Evolutionary conservation across 2,329 filamentous ascomycete species (phyloP).

Genomic region (Talaromyces sp.): DNA sequence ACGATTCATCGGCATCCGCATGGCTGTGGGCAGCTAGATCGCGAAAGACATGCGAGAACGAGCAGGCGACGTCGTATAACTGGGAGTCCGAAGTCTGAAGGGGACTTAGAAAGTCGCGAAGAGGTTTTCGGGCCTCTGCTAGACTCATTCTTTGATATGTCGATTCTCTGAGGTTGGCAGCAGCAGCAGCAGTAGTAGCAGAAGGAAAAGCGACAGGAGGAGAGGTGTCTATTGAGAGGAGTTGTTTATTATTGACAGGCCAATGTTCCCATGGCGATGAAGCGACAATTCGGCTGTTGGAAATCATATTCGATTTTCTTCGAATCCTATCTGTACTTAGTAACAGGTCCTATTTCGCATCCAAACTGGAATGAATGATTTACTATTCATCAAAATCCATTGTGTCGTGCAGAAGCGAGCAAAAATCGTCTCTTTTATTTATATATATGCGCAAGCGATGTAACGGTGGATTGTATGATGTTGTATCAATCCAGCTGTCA

Average conservation of each 20-base stretch:
- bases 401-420: background rate
- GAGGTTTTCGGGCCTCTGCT: constrained; percentile 4
- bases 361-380: background rate
- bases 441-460: constrained; percentile 4
- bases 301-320: background rate
- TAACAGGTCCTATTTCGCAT: background rate
- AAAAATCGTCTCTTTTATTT: background rate
- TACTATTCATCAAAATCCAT: background rate
- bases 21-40: constrained; percentile 6
- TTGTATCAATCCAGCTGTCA: background rate
- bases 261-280: constrained; percentile 1
- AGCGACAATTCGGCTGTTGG: background rate
- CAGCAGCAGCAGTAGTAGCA: background rate
- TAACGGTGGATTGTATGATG: constrained; percentile 4
- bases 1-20: background rate
- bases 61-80: constrained; percentile 13
- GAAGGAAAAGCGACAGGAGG: background rate
- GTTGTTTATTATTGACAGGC: background rate
- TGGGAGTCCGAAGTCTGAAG: constrained; percentile 9
- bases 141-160: constrained; percentile 10
- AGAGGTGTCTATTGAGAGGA: background rate
- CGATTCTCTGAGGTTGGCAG: background rate
- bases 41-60: constrained; percentile 13
- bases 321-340: background rate
- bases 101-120: constrained; percentile 13